Evolutionary conservation across 2,329 filamentous ascomycete species (phyloP).

Genomic region (Coniochaeta sp.): DNA sequence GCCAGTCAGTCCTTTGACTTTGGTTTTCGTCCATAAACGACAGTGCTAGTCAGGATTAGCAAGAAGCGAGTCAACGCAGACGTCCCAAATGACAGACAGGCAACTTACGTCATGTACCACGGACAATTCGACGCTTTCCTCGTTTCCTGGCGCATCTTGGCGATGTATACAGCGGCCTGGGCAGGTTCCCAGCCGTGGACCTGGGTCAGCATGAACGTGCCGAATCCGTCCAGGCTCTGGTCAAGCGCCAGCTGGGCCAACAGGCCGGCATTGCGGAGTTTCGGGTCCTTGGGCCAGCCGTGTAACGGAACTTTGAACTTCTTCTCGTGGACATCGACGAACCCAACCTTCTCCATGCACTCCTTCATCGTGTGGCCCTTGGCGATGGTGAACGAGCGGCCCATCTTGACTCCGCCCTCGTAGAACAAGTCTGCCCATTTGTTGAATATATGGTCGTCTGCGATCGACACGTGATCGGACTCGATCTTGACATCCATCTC

Average conservation of each 20-base stretch:
- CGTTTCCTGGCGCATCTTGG: conserved; percentile 1
- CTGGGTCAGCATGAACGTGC: conserved; percentile 3
- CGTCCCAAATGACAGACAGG: not conserved
- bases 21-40: conserved; percentile 2
- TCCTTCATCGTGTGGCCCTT: conserved; percentile 13
- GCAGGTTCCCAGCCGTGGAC: not conserved
- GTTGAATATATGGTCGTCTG: conserved; percentile 15
- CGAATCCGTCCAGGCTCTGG: conserved; percentile 2
- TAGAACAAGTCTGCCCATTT: conserved; percentile 20
- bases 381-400: conserved; percentile 19
- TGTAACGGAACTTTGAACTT: conserved; percentile 16
- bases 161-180: conserved; percentile 1
- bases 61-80: not conserved
- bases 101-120: not conserved
- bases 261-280: conserved; percentile 14
- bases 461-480: conserved; percentile 2
- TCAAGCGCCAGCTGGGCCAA: conserved; percentile 1
- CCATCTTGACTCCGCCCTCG: conserved; percentile 19
- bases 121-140: not conserved
- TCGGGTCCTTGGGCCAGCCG: conserved; percentile 10
- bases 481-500: conserved; percentile 12
- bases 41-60: not conserved
- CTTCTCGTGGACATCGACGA: conserved; percentile 15
- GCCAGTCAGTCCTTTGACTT: not conserved
- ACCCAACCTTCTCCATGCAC: conserved; percentile 16